A percentile compares a stretch with the other conserved stretches of the same genome.
These are phyloP conservation scores for Ophiostoma sp. DNA, from an alignment of 2,329 filamentous ascomycete genomes.

Conservation along the genomic window DNA sequence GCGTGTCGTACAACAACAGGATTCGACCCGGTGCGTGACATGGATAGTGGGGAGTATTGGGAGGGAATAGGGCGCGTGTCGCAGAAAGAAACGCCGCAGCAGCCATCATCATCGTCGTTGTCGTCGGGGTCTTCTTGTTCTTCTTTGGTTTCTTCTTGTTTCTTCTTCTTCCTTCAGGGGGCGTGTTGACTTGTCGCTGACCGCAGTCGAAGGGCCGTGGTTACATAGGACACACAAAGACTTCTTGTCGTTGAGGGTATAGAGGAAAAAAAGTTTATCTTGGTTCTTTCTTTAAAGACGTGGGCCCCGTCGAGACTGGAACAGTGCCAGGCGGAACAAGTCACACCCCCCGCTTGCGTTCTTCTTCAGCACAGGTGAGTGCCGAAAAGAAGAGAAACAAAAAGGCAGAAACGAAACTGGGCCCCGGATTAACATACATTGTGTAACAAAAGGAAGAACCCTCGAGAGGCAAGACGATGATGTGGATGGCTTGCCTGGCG, in stretches of 20 bases:
- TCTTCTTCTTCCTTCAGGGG: constrained; percentile 16
- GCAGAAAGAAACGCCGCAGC: neutral
- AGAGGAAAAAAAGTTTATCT: constrained; percentile 12
- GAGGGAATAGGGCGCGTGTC: neutral
- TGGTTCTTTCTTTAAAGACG: constrained; percentile 15
- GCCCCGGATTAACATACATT: constrained; percentile 63
- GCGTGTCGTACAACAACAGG: neutral
- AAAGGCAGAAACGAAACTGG: constrained; percentile 34
- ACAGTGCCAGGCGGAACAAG: constrained; percentile 18
- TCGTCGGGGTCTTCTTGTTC: constrained; percentile 5
- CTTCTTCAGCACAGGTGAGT: constrained; percentile 14
- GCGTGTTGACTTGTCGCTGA: constrained; percentile 2
- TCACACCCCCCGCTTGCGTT: constrained; percentile 5
- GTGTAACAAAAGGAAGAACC: constrained; percentile 34
- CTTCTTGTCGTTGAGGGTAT: constrained; percentile 1
- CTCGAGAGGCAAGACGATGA: constrained; percentile 52
- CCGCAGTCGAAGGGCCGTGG: constrained; percentile 6
- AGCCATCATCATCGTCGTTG: neutral
- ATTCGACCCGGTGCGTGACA: neutral
- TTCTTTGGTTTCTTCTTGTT: constrained; percentile 18
- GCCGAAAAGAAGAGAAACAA: constrained; percentile 17
- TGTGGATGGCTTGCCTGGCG: constrained; percentile 67
- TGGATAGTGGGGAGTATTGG: neutral
- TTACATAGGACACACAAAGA: constrained; percentile 14
- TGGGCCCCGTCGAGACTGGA: constrained; percentile 12